Evolutionary conservation across 2,329 filamentous ascomycete species (phyloP).

Genomic region (Trichoderma oligosporum): DNA sequence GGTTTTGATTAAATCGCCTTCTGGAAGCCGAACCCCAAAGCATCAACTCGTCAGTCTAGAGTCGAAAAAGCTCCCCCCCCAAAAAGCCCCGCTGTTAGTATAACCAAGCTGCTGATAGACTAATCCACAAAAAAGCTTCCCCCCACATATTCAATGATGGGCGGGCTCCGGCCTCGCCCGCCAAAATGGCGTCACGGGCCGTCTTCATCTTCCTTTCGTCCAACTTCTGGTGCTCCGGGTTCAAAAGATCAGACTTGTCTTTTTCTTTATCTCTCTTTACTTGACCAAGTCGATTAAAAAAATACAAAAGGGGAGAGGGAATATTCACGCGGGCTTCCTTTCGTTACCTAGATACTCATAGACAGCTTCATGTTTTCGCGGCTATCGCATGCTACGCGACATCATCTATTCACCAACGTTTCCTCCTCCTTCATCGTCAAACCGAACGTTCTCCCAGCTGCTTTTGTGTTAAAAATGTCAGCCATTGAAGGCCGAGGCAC

Average conservation of each 20-base stretch:
- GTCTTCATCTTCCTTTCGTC: not conserved
- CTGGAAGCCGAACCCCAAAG: not conserved
- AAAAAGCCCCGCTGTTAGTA: constrained; percentile 13
- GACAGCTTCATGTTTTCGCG: constrained; percentile 65
- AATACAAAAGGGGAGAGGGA: not conserved
- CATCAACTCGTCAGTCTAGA: not conserved
- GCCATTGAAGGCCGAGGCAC: constrained; percentile 48
- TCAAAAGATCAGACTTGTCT: not conserved
- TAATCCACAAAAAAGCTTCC: not conserved
- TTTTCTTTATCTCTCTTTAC: not conserved
- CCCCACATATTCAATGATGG: not conserved
- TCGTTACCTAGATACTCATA: no score
- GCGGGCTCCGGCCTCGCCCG: constrained; percentile 5
- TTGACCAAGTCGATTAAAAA: not conserved
- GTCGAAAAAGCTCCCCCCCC: not conserved
- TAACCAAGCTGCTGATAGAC: not conserved
- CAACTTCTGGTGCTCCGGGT: not conserved
- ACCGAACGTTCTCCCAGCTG: constrained; percentile 24
- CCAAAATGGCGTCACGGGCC: constrained; percentile 20
- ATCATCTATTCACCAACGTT: constrained; percentile 47
- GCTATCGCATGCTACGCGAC: constrained; percentile 67
- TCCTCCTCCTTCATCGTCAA: constrained; percentile 30
- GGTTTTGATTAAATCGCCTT: not conserved
- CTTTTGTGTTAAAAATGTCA: constrained; percentile 38
- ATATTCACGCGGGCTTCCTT: not conserved